Evolutionary conservation across 2,329 filamentous ascomycete species (phyloP), one percentile per base, ranked within the genome.

Genomic region (Aspergillus latus): DNA sequence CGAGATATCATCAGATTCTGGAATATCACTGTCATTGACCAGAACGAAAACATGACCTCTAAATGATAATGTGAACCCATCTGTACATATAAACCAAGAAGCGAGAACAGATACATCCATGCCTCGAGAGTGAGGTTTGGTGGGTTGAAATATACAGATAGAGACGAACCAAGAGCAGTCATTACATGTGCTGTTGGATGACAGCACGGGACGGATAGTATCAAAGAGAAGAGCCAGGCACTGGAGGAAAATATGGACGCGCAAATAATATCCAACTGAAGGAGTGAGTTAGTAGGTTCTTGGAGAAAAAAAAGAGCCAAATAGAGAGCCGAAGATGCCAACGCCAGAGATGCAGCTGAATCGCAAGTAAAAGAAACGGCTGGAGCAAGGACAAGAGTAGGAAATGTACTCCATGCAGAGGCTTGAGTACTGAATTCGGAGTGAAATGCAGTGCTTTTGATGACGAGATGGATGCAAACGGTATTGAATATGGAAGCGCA

Each of bases 331-430:
- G 16, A 21, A 37, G n/a, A 37, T 45, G 29, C 29, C 43, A 46
- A 47, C 45, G 45, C 45, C 45, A 13, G 10, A 47, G 30, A 47
- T 47, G 45, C 45, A 47, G 45, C 45, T 47, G n/a, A 47, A 36
- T 34, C 29, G 29, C 43, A 28, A 32, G 11, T 6, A 15, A 16
- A 34, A 9, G 29, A 36, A 21, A 47, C 8, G 45, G 45, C 45
- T 36, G 45, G 43, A 15, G 43, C 43, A 46, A 32, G 43, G 43
- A 46, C 28, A 16, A n/a, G 30, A 11, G 45, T 36, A 30, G 28
- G 42, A 28, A 29, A 21, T 21, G 21, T 21, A 21, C 21, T 21
- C 21, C 21, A 21, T 21, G 21, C 21, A 21, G 21, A 21, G 21
- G 21, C 21, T 21, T 21, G 21, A 21, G 21, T 21, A 21, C 21